Evolutionary conservation across 2,329 filamentous ascomycete species (phyloP).

Genomic region (Metarhizium rileyi): DNA sequence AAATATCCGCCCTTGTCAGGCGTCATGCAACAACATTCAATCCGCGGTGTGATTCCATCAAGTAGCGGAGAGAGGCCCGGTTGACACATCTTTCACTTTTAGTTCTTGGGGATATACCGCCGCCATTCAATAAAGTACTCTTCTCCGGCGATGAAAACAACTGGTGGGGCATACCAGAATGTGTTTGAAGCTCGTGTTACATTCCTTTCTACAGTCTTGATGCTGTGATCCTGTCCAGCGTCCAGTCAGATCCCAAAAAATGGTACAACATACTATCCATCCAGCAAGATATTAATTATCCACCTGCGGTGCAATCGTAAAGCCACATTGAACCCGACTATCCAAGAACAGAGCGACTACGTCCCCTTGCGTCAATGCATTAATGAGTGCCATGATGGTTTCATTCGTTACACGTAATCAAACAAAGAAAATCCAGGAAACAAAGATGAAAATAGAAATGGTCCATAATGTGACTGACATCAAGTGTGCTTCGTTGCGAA

Average conservation of each 20-base stretch:
- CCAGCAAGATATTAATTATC: background rate
- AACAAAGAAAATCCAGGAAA: background rate
- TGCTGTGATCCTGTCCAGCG: too few species aligned
- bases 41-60: too few species aligned
- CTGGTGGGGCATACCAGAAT: too few species aligned
- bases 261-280: background rate
- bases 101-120: too few species aligned
- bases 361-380: background rate
- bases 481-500: background rate
- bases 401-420: background rate
- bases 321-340: background rate
- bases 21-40: too few species aligned
- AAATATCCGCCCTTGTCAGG: too few species aligned
- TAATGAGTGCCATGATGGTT: slow-evolving; percentile 8
- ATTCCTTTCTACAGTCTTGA: background rate
- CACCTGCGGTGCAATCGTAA: background rate
- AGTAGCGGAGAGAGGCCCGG: too few species aligned
- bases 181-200: background rate
- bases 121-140: too few species aligned
- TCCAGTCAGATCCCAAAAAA: background rate
- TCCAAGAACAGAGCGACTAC: background rate
- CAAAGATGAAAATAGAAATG: background rate
- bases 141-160: too few species aligned
- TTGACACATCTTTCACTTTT: too few species aligned
- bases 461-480: background rate